Conservation (phyloP, 208 protist species). For the Leishmania braziliensis region DNA sequence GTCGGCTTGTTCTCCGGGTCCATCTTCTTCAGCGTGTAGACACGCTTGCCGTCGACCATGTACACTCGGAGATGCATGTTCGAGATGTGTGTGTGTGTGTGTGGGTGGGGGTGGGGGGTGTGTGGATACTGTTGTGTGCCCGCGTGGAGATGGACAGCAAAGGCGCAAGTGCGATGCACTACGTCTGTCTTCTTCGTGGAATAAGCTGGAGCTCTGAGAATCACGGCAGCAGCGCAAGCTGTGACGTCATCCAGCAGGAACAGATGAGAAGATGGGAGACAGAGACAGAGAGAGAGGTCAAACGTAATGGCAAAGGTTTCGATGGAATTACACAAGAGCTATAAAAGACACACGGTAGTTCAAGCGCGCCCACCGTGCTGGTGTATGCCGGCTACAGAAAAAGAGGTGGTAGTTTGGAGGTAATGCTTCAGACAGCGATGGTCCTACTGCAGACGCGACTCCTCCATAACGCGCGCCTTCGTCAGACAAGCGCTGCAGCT, state of each 20-base stretch:
- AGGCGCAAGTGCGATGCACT: background rate
- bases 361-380: background rate
- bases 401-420: background rate
- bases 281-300: background rate
- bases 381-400: background rate
- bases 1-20: conserved; percentile 89
- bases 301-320: background rate
- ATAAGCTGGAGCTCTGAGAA: background rate
- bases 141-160: background rate
- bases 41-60: conserved; percentile 83
- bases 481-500: background rate
- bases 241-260: background rate
- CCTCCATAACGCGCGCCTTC: background rate
- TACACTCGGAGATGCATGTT: conserved; percentile 88
- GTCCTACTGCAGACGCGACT: background rate
- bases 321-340: background rate
- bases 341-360: background rate
- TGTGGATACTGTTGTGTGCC: background rate
- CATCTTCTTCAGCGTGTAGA: conserved; percentile 94
- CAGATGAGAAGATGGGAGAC: background rate
- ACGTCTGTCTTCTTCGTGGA: background rate
- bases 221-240: background rate
- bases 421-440: background rate
- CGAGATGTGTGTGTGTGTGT: background rate
- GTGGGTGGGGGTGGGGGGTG: background rate